Percentiles rank a stretch among this genome's conserved stretches.
These are phyloP conservation scores for Galium porrigens DNA, from an alignment of 305 asterid genomes.

Conservation along the genomic window DNA sequence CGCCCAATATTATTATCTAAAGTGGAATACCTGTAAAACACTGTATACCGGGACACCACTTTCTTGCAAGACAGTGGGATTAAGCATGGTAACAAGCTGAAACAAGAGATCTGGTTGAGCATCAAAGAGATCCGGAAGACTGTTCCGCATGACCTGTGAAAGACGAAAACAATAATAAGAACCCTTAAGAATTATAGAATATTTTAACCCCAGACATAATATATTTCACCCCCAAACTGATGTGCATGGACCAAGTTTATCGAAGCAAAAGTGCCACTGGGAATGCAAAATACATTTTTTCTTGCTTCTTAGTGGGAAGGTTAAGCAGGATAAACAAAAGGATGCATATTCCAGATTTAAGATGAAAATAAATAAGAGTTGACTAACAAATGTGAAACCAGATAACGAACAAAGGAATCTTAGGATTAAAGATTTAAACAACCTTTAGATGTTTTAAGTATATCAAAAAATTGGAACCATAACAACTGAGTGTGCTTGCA, in stretches of 20 bases:
- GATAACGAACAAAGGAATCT: not conserved
- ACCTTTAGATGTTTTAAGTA: not conserved
- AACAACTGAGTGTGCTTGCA: not conserved
- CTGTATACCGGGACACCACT: slow-evolving; percentile 89
- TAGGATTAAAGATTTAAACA: not conserved
- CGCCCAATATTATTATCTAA: not conserved
- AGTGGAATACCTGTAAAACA: slow-evolving; percentile 53
- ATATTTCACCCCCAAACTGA: not conserved
- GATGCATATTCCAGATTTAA: not conserved
- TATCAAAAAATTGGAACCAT: not conserved
- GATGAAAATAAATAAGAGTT: not conserved
- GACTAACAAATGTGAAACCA: not conserved
- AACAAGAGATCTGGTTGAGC: slow-evolving; percentile 87
- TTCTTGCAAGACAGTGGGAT: slow-evolving; percentile 73
- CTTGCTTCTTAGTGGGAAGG: not conserved
- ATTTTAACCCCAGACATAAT: not conserved
- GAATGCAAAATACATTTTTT: not conserved
- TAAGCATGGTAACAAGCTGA: slow-evolving; percentile 94
- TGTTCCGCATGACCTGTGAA: slow-evolving; percentile 65
- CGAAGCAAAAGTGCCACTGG: not conserved
- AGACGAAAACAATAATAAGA: not conserved
- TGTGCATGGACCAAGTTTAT: not conserved
- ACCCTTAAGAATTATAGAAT: not conserved
- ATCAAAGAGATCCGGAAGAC: slow-evolving; percentile 92
- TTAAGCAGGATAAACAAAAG: not conserved